These are phyloP conservation scores for Barbatosphaeria neglecta DNA, from an alignment of 495 filamentous ascomycete genomes.

Conservation along the genomic window DNA sequence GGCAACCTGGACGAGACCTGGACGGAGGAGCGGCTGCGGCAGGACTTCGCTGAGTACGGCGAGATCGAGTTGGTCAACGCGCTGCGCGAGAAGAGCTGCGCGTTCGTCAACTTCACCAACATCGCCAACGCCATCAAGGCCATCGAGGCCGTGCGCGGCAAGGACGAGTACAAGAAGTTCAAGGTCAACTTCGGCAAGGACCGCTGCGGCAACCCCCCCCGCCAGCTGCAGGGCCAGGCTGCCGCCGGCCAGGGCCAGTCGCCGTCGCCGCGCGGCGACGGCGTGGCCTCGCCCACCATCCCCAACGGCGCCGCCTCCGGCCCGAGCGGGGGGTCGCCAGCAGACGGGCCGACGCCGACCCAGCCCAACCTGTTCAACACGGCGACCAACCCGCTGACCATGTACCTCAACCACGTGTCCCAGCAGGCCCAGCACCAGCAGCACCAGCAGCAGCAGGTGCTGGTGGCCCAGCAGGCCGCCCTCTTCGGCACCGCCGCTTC, in stretches of 20 bases:
- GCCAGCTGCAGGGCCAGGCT: constrained; percentile 54
- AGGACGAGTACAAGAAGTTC: constrained; percentile 94
- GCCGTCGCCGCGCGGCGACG: constrained; percentile 50
- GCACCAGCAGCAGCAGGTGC: constrained; percentile 55
- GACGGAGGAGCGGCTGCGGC: constrained; percentile 87
- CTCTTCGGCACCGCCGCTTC: constrained; percentile 47
- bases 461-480: constrained; percentile 48
- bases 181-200: constrained; percentile 99
- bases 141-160: constrained; percentile 86
- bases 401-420: constrained; percentile 82
- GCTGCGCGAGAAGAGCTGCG: constrained; percentile 95
- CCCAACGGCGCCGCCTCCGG: constrained; percentile 35
- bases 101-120: constrained; percentile 99
- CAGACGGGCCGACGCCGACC: constrained; percentile 24
- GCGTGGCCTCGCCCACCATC: constrained; percentile 59
- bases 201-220: constrained; percentile 88
- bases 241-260: constrained; percentile 31
- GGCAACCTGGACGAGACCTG: constrained; percentile 95
- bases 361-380: constrained; percentile 60
- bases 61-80: constrained; percentile 98
- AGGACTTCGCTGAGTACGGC: constrained; percentile 95
- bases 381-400: constrained; percentile 80
- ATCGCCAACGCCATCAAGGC: constrained; percentile 99
- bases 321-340: constrained; percentile 43
- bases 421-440: constrained; percentile 67